These are phyloP conservation scores for Echinochloa phyllopogon DNA, from an alignment of 176 grass and related monocot genomes.

Conservation along the genomic window DNA sequence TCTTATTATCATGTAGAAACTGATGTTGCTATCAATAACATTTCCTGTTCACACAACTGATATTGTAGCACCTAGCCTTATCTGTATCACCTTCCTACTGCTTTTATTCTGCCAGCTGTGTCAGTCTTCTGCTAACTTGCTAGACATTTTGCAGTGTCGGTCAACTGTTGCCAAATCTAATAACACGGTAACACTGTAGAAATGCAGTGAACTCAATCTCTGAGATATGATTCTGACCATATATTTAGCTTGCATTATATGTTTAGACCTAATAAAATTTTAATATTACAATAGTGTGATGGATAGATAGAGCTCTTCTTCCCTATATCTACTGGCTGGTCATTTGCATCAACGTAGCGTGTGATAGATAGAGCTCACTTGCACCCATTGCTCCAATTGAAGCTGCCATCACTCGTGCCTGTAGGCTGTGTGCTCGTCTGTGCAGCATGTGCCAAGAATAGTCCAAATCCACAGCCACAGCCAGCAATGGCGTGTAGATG, in stretches of 20 bases:
- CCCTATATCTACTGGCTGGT: too few species aligned
- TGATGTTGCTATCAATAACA: background rate
- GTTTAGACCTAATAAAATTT: background rate
- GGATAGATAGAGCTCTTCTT: too few species aligned
- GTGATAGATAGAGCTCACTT: too few species aligned
- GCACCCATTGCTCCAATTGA: too few species aligned
- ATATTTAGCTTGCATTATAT: background rate
- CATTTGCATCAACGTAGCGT: too few species aligned
- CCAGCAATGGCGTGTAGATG: too few species aligned
- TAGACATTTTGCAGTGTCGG: background rate
- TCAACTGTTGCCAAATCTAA: background rate
- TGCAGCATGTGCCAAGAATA: too few species aligned
- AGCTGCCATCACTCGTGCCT: too few species aligned
- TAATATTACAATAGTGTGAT: background rate
- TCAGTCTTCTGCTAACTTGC: slow-evolving; percentile 14
- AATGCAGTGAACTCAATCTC: background rate
- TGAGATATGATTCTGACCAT: background rate
- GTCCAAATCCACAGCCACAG: too few species aligned
- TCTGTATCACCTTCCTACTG: background rate
- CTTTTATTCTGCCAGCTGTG: background rate
- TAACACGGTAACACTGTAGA: background rate
- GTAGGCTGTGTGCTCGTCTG: too few species aligned
- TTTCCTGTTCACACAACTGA: background rate
- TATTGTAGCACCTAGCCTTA: background rate
- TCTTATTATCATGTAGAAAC: background rate